These are phyloP conservation scores for Fusarium abutilonis DNA, from an alignment of 2,329 filamentous ascomycete species.

Conservation along the genomic window DNA sequence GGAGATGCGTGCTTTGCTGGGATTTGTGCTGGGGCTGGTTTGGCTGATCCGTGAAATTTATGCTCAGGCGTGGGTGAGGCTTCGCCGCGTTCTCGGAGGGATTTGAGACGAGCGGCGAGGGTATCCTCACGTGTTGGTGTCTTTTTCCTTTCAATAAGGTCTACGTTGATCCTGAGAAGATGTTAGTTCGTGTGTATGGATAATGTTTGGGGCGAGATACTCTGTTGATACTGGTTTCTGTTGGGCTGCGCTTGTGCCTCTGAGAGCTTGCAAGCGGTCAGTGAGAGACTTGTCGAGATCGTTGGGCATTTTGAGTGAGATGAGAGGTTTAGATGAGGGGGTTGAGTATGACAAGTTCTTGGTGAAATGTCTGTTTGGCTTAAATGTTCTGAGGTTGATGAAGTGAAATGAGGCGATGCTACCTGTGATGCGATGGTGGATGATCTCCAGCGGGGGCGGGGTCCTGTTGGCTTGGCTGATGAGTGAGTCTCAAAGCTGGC, in stretches of 20 bases:
- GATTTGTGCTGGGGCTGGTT: conserved; percentile 5
- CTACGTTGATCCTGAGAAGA: conserved; percentile 42
- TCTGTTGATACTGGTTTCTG: conserved; percentile 51
- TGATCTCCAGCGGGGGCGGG: conserved; percentile 33
- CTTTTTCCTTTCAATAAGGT: conserved; percentile 55
- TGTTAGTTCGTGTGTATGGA: conserved; percentile 10
- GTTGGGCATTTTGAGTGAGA: conserved; percentile 44
- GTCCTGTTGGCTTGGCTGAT: conserved; percentile 21
- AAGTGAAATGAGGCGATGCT: conserved; percentile 12
- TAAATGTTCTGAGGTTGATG: neutral
- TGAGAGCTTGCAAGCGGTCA: conserved; percentile 64
- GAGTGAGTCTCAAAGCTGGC: neutral
- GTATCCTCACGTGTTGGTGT: conserved; percentile 60
- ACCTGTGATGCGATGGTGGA: neutral
- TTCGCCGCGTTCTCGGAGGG: conserved; percentile 56
- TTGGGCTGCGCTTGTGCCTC: conserved; percentile 50
- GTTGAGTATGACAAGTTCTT: too few species aligned
- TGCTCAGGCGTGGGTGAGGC: too few species aligned
- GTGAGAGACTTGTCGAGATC: conserved; percentile 60
- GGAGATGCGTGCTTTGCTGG: neutral
- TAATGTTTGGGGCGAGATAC: conserved; percentile 48
- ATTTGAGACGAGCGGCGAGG: conserved; percentile 62
- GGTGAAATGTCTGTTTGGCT: too few species aligned
- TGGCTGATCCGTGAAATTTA: conserved; percentile 25
- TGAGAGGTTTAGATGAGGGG: neutral